Percentiles rank a stretch among this genome's conserved stretches.
Conservation (phyloP, 495 filamentous ascomycete species). For the Clavariopsis aquatica region DNA sequence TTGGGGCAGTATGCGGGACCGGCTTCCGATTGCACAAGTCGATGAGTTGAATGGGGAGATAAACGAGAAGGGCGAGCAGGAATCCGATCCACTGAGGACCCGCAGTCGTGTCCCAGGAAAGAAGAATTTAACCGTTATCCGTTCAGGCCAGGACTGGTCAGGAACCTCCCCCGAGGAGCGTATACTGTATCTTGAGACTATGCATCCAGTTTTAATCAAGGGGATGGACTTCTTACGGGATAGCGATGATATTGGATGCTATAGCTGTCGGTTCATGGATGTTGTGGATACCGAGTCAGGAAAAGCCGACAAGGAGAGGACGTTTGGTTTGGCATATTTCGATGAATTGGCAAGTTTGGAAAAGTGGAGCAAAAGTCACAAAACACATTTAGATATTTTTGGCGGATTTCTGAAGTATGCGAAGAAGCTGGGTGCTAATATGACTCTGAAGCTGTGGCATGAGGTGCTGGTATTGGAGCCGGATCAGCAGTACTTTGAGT, state of each 20-base stretch:
- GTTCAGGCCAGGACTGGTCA: conserved; percentile 44
- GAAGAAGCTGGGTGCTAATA: conserved; percentile 36
- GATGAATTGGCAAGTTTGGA: conserved; percentile 44
- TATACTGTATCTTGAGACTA: conserved; percentile 39
- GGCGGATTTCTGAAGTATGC: conserved; percentile 43
- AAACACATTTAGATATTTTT: conserved; percentile 44
- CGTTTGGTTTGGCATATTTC: conserved; percentile 45
- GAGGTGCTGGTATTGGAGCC: conserved; percentile 45
- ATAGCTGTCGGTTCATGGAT: conserved; percentile 41
- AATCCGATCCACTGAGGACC: neutral
- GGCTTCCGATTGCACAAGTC: conserved; percentile 39
- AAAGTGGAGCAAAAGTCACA: conserved; percentile 43
- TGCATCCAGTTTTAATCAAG: conserved; percentile 41
- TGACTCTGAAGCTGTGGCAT: conserved; percentile 44
- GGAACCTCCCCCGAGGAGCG: conserved; percentile 40
- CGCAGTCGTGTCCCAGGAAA: conserved; percentile 32
- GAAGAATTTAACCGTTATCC: conserved; percentile 41
- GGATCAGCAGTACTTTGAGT: conserved; percentile 47
- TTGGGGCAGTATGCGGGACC: conserved; percentile 45
- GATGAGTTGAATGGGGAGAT: conserved; percentile 36
- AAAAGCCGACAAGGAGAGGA: conserved; percentile 37
- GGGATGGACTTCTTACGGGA: conserved; percentile 44
- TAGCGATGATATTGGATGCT: conserved; percentile 41
- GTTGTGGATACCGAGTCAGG: conserved; percentile 32
- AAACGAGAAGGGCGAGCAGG: neutral